These are phyloP conservation scores for Lasiodiplodia sp. DNA, from an alignment of 2,329 filamentous ascomycete genomes.

Conservation along the genomic window DNA sequence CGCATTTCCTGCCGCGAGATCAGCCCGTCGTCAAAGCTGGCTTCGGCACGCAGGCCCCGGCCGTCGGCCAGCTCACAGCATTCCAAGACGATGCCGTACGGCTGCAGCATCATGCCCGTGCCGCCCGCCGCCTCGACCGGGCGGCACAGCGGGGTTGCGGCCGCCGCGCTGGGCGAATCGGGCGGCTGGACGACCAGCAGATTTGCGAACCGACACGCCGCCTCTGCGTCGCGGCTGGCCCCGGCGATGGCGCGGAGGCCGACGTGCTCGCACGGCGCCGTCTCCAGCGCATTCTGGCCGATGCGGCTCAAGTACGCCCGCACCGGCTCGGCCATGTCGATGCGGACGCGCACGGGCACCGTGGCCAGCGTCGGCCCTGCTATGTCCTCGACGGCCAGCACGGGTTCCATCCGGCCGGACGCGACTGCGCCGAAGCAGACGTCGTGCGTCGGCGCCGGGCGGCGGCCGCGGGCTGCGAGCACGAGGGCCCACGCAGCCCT, in stretches of 20 bases:
- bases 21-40: slow-evolving; percentile 5
- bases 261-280: slow-evolving; percentile 34
- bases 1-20: slow-evolving; percentile 6
- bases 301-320: slow-evolving; percentile 2
- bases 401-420: slow-evolving; percentile 48
- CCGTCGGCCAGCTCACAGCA: not conserved
- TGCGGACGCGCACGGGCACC: slow-evolving; percentile 4
- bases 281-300: not conserved
- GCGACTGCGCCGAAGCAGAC: slow-evolving; percentile 54
- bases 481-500: slow-evolving; percentile 40
- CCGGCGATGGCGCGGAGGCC: slow-evolving; percentile 41
- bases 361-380: slow-evolving; percentile 42
- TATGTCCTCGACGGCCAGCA: slow-evolving; percentile 48
- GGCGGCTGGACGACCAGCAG: slow-evolving; percentile 59
- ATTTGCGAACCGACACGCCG: slow-evolving; percentile 61
- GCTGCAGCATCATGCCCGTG: too few species aligned
- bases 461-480: slow-evolving; percentile 35
- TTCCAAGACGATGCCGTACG: too few species aligned
- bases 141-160: too few species aligned
- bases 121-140: too few species aligned
- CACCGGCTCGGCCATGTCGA: not conserved
- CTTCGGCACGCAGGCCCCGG: not conserved
- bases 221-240: slow-evolving; percentile 51
- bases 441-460: slow-evolving; percentile 48
- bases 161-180: slow-evolving; percentile 24